Conservation (phyloP, 2,329 filamentous ascomycete species). For the Xylaria hypoxylon region DNA sequence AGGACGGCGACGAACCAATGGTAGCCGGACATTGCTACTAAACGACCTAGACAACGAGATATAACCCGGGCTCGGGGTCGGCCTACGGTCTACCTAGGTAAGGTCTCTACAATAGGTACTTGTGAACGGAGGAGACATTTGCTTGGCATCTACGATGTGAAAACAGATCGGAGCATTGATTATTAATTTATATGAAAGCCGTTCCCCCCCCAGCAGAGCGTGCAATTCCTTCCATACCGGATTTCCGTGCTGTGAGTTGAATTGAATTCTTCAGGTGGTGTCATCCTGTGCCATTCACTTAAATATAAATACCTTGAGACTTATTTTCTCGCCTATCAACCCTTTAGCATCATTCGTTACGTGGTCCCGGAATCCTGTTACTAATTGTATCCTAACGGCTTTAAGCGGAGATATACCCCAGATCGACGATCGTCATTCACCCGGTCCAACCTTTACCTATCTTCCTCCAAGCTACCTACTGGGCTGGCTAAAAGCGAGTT, state of each 20-base stretch:
- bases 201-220: neutral
- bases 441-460: neutral
- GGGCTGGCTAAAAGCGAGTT: neutral
- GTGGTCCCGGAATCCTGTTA: neutral
- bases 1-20: neutral
- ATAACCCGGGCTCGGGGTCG: constrained; percentile 1
- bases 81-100: neutral
- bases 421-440: neutral
- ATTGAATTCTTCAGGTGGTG: neutral
- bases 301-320: neutral
- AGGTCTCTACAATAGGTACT: too few species aligned
- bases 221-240: neutral
- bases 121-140: neutral
- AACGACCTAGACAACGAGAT: neutral
- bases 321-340: neutral
- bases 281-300: too few species aligned
- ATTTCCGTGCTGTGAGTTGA: neutral
- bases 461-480: neutral
- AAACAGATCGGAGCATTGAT: too few species aligned
- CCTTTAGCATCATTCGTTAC: neutral
- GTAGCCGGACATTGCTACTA: neutral
- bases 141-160: neutral
- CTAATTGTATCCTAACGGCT: constrained; percentile 2
- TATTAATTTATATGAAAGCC: too few species aligned
- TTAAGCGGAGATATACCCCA: constrained; percentile 20